Base-by-base conservation (phyloP, 2,329 filamentous ascomycete species). In the Lanzia echinophila region DNA sequence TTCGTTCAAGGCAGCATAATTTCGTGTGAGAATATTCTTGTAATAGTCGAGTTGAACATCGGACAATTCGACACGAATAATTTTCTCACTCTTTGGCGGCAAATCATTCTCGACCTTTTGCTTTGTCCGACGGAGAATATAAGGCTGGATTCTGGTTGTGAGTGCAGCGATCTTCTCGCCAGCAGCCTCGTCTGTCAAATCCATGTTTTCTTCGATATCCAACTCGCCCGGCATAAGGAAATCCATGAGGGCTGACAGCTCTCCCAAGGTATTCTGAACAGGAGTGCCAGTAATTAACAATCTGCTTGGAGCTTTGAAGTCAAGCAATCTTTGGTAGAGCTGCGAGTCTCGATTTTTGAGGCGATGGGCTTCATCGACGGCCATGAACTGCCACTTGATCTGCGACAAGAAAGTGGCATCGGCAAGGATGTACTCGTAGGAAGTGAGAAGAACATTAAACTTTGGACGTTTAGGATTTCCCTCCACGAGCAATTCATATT, bases 31-130 rank as follows among this genome's bases (percentile, higher is more conserved):
- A 56, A 99, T 97, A 67, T 97, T 97, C 73, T 97, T 97, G 76
- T 99, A 99, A 70, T 96, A 97, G 60, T 99, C 92, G 10, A 97
- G 77, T 68, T 99, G 94, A 28, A 97, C 86, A 70, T 99, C 94
- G 0, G 94, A 95, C 48, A 99, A 78, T 70, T 97, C 94, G 39
- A 99, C 94, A 53, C 95, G 90, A 68, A 99, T 95, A 61, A 99
- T 99, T 75, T 97, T 99, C 70, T 99, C 94, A 0, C 90, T 96
- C 75, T 99, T 99, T 0, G 92, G 90, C 12, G 94, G 94, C 24
- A 99, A 75, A 62, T 99, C 94, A 20, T 91, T 95, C 69, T 97
- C 94, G 7, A 99, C 95, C 54, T 94, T 96, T 67, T 96, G 89
- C 71, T 99, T 99, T 17, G 94, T 97, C 49, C 94, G 87, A 38